A percentile compares a stretch with the other conserved stretches of the same genome.
Evolutionary conservation across 352 stramenopile species (phyloP).

Genomic region (Pythium biforme): DNA sequence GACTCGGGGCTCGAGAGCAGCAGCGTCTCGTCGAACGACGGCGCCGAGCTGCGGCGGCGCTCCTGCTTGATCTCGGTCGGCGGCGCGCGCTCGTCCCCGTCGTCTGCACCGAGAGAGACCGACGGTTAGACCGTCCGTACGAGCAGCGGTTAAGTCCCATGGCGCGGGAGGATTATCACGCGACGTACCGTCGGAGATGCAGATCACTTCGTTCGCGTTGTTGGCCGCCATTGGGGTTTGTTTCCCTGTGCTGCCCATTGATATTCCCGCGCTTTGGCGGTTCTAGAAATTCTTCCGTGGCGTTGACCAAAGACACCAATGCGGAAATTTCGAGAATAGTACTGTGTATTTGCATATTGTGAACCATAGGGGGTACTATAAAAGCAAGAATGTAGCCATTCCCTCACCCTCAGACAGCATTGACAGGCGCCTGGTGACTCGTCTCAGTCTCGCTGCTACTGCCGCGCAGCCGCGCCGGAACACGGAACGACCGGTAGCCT

Average conservation of each 20-base stretch:
- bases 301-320: not conserved
- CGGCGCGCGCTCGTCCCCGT: not conserved
- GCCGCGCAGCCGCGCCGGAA: conserved; percentile 32
- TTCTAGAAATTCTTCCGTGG: too few species aligned
- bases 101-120: not conserved
- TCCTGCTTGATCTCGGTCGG: not conserved
- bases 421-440: not conserved
- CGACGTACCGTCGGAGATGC: conserved; percentile 50
- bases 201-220: conserved; percentile 32
- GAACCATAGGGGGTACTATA: not conserved
- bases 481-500: conserved; percentile 53
- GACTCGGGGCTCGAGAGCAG: conserved; percentile 18
- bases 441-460: conserved; percentile 1
- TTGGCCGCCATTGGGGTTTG: not conserved
- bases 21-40: conserved; percentile 9
- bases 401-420: conserved; percentile 1
- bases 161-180: too few species aligned
- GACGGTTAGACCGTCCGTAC: not conserved
- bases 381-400: conserved; percentile 5
- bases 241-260: not conserved
- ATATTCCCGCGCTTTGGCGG: not conserved
- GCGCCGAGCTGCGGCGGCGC: not conserved
- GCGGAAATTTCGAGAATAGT: not conserved
- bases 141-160: not conserved
- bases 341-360: not conserved